Evolutionary conservation across 2,329 filamentous ascomycete genomes (phyloP).

Genomic region (Salinomyces thailandicus): DNA sequence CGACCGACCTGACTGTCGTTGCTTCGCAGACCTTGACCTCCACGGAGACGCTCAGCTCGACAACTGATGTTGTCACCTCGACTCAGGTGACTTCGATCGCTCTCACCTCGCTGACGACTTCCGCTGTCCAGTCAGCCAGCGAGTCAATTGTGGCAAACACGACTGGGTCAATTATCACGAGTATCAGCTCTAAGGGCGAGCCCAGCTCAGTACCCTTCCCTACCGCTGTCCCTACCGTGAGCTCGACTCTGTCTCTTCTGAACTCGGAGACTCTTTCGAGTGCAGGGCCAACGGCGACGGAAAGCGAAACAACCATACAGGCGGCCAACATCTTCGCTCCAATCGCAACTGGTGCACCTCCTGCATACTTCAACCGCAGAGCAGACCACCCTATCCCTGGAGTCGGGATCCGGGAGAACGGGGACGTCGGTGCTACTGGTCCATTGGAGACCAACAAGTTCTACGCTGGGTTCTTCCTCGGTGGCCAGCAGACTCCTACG

Average conservation of each 20-base stretch:
- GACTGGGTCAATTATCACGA: slow-evolving; percentile 12
- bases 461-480: slow-evolving; percentile 65
- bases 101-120: slow-evolving; percentile 19
- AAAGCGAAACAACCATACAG: slow-evolving; percentile 15
- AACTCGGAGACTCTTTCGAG: slow-evolving; percentile 17
- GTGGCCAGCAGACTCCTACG: slow-evolving; percentile 54
- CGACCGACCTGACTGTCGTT: neutral
- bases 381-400: slow-evolving; percentile 32
- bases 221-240: slow-evolving; percentile 16
- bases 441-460: slow-evolving; percentile 62
- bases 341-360: slow-evolving; percentile 32
- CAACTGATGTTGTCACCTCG: slow-evolving; percentile 3
- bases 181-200: slow-evolving; percentile 19
- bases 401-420: slow-evolving; percentile 29
- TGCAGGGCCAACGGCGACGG: slow-evolving; percentile 16
- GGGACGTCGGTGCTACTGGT: slow-evolving; percentile 23
- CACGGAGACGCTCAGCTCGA: slow-evolving; percentile 4
- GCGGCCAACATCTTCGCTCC: slow-evolving; percentile 31
- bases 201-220: slow-evolving; percentile 21
- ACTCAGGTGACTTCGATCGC: slow-evolving; percentile 17
- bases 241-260: slow-evolving; percentile 21
- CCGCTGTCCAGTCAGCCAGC: slow-evolving; percentile 21
- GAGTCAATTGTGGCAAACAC: slow-evolving; percentile 12
- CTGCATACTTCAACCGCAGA: slow-evolving; percentile 30
- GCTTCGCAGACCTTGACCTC: slow-evolving; percentile 6